These are phyloP conservation scores for Bretziella fagacearum DNA, from an alignment of 2,329 filamentous ascomycete species.

Conservation along the genomic window DNA sequence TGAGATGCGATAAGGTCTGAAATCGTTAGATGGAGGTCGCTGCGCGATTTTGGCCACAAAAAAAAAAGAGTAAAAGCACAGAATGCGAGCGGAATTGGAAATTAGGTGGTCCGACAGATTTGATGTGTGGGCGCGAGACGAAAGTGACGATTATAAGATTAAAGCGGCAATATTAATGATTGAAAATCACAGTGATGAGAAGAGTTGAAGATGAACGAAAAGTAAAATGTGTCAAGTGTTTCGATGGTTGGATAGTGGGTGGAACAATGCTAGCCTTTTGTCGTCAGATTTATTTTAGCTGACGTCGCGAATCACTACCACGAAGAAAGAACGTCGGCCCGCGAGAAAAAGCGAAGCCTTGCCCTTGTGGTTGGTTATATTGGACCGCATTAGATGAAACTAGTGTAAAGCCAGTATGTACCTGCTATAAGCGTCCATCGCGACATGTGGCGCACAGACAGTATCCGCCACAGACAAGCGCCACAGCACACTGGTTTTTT, in stretches of 20 bases:
- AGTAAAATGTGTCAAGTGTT: too few relatives aligned
- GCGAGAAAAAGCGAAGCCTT: background rate
- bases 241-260: background rate
- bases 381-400: conserved; percentile 8
- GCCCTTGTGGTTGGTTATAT: conserved; percentile 2
- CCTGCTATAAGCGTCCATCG: background rate
- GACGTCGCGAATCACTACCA: conserved; percentile 3
- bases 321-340: background rate
- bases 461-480: background rate
- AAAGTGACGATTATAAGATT: conserved; percentile 1
- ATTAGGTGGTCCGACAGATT: too few relatives aligned
- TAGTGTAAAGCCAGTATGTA: background rate
- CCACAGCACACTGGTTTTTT: background rate
- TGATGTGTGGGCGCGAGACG: background rate
- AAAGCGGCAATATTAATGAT: too few relatives aligned
- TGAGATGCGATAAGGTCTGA: background rate
- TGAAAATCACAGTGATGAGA: too few relatives aligned
- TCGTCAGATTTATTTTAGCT: background rate
- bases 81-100: too few relatives aligned
- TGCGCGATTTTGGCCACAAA: background rate
- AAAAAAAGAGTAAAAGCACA: background rate
- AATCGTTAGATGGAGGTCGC: background rate
- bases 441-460: conserved; percentile 1
- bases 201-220: too few relatives aligned
- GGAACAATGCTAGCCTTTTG: background rate